A percentile compares a stretch with the other conserved stretches of the same genome.
Evolutionary conservation across 441 rosid genomes (phyloP).

Genomic region (Geranium incanum): DNA sequence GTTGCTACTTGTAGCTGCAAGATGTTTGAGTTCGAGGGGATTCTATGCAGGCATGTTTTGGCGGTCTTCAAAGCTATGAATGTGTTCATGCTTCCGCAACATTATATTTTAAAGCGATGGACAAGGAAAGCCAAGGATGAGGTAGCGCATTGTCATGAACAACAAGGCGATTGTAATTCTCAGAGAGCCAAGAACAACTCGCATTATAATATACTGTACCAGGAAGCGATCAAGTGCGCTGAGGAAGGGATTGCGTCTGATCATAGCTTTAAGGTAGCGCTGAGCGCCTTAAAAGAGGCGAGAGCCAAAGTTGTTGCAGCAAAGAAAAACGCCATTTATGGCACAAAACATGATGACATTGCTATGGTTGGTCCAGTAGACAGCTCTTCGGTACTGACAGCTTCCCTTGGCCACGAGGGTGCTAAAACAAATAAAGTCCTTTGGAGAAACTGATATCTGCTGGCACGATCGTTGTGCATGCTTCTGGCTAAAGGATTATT

Average conservation of each 20-base stretch:
- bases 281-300: conserved; percentile 26
- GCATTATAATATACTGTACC: conserved; percentile 30
- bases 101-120: conserved; percentile 37
- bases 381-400: conserved; percentile 14
- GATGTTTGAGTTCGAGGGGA: conserved; percentile 40
- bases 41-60: conserved; percentile 36
- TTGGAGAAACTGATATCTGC: conserved; percentile 9
- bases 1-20: conserved; percentile 36
- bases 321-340: conserved; percentile 22
- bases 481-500: conserved; percentile 15
- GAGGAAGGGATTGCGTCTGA: conserved; percentile 29
- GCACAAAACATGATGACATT: conserved; percentile 9
- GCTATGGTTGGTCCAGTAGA: conserved; percentile 17
- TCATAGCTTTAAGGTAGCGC: conserved; percentile 25
- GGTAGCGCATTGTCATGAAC: conserved; percentile 19
- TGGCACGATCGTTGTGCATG: conserved; percentile 9
- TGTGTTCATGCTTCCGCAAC: conserved; percentile 31
- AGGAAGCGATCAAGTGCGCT: conserved; percentile 31
- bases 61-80: conserved; percentile 33
- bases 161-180: conserved; percentile 22
- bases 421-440: conserved; percentile 10
- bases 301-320: conserved; percentile 24
- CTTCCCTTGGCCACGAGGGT: conserved; percentile 8
- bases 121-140: conserved; percentile 31
- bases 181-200: conserved; percentile 23